Evolutionary conservation across 257 asterid species (phyloP), one percentile per base, ranked within the genome.

Genomic region (Catharanthus roseus): DNA sequence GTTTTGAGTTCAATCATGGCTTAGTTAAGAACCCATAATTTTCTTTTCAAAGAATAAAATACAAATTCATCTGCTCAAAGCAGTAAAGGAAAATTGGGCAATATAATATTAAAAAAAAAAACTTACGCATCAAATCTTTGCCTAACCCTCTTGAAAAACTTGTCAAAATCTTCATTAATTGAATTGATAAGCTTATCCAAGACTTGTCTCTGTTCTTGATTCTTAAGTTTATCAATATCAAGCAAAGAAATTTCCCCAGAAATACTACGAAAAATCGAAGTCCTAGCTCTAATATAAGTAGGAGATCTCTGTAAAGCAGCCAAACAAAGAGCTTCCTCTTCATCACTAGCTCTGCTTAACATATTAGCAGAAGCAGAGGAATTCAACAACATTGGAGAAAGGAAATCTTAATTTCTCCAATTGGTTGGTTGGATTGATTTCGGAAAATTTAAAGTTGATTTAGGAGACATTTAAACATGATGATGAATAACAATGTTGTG

Each of bases 71-170:
- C 6, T 21, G 58, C 55, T n/a, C 58, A 1, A 51, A n/a, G 42
- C 3, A 38, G 42, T n/a, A n/a, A n/a, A 38, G 42, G 42, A 38
- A 38, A 38, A n/a, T n/a, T n/a, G n/a, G n/a, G n/a, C n/a, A n/a
- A n/a, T n/a, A n/a, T n/a, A n/a, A n/a, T 38, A 2, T 38, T 7
- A 21, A 51, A 19, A 50, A 4, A 50, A 15, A 9, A 7, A 36
- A 75, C 97, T 86, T 84, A 91, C 97, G 77, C 85, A 70, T 88
- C 92, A 67, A 91, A 91, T 91, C 97, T 85, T 76, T 71, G 80
- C 83, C 91, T 86, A 62, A 88, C 95, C 80, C 90, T 86, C 31
- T 36, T 26, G 65, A 89, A 88, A 75, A 89, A 84, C 73, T 78
- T 65, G 78, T 84, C 93, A 29, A 79, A 67, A 71, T 91, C 92